Percentiles rank a stretch among this genome's conserved stretches.
phyloP scores from a whole-genome alignment of 352 stramenopile genomes.

The Globisporangium cylindrosporum region DNA sequence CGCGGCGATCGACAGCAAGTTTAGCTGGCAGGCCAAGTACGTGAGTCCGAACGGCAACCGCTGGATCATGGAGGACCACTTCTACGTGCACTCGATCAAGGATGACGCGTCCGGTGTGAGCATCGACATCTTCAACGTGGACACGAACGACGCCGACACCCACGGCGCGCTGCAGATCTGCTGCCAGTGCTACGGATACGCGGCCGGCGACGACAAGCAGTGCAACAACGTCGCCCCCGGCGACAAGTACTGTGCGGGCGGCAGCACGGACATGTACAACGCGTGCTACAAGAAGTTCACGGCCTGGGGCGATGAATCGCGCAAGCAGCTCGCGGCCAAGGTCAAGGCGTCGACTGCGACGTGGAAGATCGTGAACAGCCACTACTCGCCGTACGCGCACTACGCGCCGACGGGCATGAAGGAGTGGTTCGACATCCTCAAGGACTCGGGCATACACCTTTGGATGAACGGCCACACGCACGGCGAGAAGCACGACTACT shows the following conservation, averaged over 20 bases:
- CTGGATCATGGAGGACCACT: slow-evolving; percentile 56
- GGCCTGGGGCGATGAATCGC: slow-evolving; percentile 47
- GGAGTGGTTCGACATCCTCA: slow-evolving; percentile 47
- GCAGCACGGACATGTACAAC: slow-evolving; percentile 37
- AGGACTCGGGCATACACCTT: slow-evolving; percentile 51
- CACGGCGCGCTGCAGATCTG: slow-evolving; percentile 50
- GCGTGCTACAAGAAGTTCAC: slow-evolving; percentile 39
- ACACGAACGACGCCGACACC: slow-evolving; percentile 51
- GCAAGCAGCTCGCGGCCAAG: slow-evolving; percentile 36
- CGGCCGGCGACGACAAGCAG: slow-evolving; percentile 28
- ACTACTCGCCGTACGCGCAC: slow-evolving; percentile 62
- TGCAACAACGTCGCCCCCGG: slow-evolving; percentile 42
- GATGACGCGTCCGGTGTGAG: slow-evolving; percentile 36
- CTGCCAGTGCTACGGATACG: slow-evolving; percentile 62
- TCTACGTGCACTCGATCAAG: slow-evolving; percentile 49
- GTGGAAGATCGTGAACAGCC: slow-evolving; percentile 71
- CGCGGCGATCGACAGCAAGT: slow-evolving; percentile 46
- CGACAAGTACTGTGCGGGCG: slow-evolving; percentile 36
- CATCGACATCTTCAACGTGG: slow-evolving; percentile 62
- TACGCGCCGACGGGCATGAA: slow-evolving; percentile 34
- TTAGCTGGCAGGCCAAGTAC: slow-evolving; percentile 44
- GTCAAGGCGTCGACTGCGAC: slow-evolving; percentile 47
- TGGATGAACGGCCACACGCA: slow-evolving; percentile 79
- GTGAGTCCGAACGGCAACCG: slow-evolving; percentile 51
- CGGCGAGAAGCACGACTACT: slow-evolving; percentile 76